Evolutionary conservation across 768 basidiomycete genomes (phyloP).

Genomic region (Mrakia gelida): DNA sequence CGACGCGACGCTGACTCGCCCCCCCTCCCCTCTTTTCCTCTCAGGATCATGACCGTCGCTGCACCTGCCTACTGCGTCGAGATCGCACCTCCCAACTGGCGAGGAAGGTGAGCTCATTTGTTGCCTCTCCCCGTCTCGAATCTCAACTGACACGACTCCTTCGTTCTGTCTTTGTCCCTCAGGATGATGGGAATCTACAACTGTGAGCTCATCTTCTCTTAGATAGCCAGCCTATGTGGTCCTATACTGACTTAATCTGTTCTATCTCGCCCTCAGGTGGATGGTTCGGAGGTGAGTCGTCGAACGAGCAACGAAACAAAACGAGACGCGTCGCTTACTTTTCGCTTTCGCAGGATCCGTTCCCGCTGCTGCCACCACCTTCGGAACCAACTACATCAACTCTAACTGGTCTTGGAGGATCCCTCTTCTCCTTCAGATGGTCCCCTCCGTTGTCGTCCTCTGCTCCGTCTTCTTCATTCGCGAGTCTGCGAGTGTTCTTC

Average conservation of each 20-base stretch:
- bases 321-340: too few relatives aligned
- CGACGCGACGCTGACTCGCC: not conserved
- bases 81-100: slow-evolving; percentile 55
- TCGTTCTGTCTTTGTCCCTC: too few relatives aligned
- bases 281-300: not conserved
- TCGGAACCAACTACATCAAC: slow-evolving; percentile 19
- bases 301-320: too few relatives aligned
- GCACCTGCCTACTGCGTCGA: slow-evolving; percentile 54
- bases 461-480: slow-evolving; percentile 7
- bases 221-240: too few relatives aligned
- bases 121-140: not conserved
- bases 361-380: not conserved
- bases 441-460: not conserved
- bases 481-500: not conserved
- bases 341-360: too few relatives aligned
- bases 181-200: slow-evolving; percentile 1
- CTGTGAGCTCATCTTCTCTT: not conserved
- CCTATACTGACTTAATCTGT: too few relatives aligned
- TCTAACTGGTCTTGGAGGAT: slow-evolving; percentile 49
- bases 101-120: not conserved
- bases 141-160: not conserved
- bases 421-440: slow-evolving; percentile 45
- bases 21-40: not conserved
- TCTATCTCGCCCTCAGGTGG: not conserved
- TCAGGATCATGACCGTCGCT: slow-evolving; percentile 21